Percentiles rank a stretch among this genome's conserved stretches.
Evolutionary conservation across 441 rosid species (phyloP).

Genomic region (Capsella rubella): DNA sequence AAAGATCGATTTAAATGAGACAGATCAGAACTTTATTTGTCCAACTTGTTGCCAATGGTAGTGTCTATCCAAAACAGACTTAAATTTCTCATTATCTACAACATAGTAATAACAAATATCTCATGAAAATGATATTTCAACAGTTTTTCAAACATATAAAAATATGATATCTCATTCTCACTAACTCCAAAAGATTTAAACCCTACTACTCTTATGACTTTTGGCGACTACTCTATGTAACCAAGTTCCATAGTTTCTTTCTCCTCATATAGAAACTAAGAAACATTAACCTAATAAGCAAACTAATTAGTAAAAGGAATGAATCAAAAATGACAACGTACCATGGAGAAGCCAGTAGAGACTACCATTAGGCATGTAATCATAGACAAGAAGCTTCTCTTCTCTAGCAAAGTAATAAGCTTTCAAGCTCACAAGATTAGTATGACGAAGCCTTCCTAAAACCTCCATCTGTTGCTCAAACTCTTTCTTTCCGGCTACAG

Average conservation of each 20-base stretch:
- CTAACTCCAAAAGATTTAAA: constrained; percentile 6
- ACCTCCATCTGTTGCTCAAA: constrained; percentile 76
- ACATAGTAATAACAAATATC: constrained; percentile 23
- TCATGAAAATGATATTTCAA: constrained; percentile 18
- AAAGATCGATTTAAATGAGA: constrained; percentile 31
- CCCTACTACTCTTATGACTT: constrained; percentile 11
- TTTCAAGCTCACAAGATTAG: constrained; percentile 58
- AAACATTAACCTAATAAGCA: constrained; percentile 28
- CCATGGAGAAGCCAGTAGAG: constrained; percentile 83
- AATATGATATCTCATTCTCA: background rate
- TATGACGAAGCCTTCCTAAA: constrained; percentile 62
- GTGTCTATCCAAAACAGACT: constrained; percentile 21
- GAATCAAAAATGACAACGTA: constrained; percentile 43
- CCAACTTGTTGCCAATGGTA: constrained; percentile 35
- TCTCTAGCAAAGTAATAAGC: constrained; percentile 79
- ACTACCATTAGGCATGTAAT: constrained; percentile 72
- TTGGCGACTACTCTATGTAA: constrained; percentile 4
- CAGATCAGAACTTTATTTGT: constrained; percentile 42
- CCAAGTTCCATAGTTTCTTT: background rate
- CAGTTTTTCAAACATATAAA: background rate
- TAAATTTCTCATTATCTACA: constrained; percentile 21
- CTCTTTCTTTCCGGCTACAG: constrained; percentile 62
- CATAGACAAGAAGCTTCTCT: constrained; percentile 72
- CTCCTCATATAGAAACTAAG: background rate
- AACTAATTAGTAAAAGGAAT: constrained; percentile 2